These are phyloP conservation scores for Filobasidium uniguttulatum DNA, from an alignment of 1,284 basidiomycete species.

Conservation along the genomic window DNA sequence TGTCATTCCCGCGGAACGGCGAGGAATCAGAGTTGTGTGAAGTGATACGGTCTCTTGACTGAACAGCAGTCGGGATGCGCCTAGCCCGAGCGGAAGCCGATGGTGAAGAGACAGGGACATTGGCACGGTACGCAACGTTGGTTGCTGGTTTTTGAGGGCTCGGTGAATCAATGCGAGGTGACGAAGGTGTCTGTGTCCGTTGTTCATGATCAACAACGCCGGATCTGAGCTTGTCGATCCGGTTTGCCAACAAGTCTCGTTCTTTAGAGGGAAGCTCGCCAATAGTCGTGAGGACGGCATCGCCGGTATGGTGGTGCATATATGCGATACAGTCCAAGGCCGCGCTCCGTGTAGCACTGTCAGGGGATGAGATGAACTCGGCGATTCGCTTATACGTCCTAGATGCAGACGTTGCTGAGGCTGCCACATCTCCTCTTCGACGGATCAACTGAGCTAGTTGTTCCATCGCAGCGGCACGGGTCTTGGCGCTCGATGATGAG, in stretches of 20 bases:
- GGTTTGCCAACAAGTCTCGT: slow-evolving; percentile 13
- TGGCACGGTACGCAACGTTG: neutral
- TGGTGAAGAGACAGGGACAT: neutral
- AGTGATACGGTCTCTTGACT: neutral
- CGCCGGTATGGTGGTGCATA: slow-evolving; percentile 15
- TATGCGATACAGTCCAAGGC: slow-evolving; percentile 46
- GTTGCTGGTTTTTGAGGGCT: neutral
- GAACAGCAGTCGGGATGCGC: neutral
- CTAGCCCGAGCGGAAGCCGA: neutral
- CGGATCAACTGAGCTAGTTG: slow-evolving; percentile 14
- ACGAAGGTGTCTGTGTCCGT: neutral
- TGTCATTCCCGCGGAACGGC: too few species aligned
- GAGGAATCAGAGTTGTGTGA: neutral
- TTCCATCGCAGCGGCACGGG: slow-evolving; percentile 52
- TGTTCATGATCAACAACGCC: neutral
- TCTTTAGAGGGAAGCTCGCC: slow-evolving; percentile 12
- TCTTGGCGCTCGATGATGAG: slow-evolving; percentile 77
- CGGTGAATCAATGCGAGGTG: neutral
- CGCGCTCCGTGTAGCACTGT: slow-evolving; percentile 69
- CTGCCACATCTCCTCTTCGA: slow-evolving; percentile 13
- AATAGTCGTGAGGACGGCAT: slow-evolving; percentile 19
- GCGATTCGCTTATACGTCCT: slow-evolving; percentile 71
- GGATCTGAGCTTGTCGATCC: slow-evolving; percentile 12
- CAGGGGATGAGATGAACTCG: slow-evolving; percentile 73
- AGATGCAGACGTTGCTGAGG: slow-evolving; percentile 53